phyloP scores from a whole-genome alignment of 2,329 filamentous ascomycete species.

The Aspergillus pseudoterreus region DNA sequence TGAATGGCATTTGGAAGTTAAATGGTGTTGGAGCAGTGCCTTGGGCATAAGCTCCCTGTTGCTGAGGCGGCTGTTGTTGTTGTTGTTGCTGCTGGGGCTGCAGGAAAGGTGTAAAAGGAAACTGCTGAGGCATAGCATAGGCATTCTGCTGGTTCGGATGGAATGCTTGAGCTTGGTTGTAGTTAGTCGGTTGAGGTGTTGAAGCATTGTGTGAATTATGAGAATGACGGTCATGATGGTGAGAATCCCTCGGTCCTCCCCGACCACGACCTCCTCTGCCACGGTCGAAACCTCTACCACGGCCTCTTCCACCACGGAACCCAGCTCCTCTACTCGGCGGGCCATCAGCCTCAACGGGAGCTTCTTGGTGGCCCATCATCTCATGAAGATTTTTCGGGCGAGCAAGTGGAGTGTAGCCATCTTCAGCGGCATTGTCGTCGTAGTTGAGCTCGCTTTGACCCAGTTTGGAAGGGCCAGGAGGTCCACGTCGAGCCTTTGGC shows the following conservation, averaged over 20 bases:
- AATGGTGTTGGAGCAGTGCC: slow-evolving; percentile 27
- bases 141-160: slow-evolving; percentile 21
- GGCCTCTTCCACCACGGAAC: slow-evolving; percentile 47
- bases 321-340: slow-evolving; percentile 30
- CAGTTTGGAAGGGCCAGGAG: slow-evolving; percentile 37
- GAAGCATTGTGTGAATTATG: slow-evolving; percentile 19
- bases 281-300: slow-evolving; percentile 40
- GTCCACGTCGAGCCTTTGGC: slow-evolving; percentile 32
- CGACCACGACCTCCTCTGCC: slow-evolving; percentile 36
- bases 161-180: slow-evolving; percentile 19
- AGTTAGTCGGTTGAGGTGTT: slow-evolving; percentile 17
- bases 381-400: slow-evolving; percentile 62
- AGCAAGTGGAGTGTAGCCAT: slow-evolving; percentile 64
- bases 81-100: slow-evolving; percentile 18
- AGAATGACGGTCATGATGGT: slow-evolving; percentile 25
- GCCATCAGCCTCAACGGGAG: slow-evolving; percentile 31
- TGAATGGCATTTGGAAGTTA: slow-evolving; percentile 39
- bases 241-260: slow-evolving; percentile 29
- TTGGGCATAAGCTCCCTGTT: slow-evolving; percentile 27
- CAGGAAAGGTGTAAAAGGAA: slow-evolving; percentile 21
- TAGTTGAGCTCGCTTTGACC: slow-evolving; percentile 55
- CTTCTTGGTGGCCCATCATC: slow-evolving; percentile 42
- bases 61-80: slow-evolving; percentile 37
- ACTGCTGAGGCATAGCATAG: slow-evolving; percentile 27
- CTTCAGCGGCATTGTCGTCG: slow-evolving; percentile 57